Base-by-base conservation (phyloP, 306 rosid species). In the Pyrus communis region DNA sequence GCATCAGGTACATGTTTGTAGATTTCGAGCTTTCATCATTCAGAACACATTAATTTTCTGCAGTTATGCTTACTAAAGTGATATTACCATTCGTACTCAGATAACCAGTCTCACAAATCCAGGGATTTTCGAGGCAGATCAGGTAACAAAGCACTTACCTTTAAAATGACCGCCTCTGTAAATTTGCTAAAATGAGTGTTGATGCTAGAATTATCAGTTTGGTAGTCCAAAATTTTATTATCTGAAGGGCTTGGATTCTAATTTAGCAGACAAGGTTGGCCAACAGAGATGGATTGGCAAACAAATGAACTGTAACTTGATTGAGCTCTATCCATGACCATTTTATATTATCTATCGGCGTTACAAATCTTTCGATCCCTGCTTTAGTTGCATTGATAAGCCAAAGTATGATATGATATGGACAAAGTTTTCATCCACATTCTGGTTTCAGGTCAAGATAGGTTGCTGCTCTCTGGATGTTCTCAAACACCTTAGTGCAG, bases 401-500 rank as follows among this genome's bases (percentile, higher is more conserved):
- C 33, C 33, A 30, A 30, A 30, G 5, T 30, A 30, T 30, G 33
- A 49, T 14, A 15, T 49, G 55, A 49, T 49, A 49, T 4, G 19
- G 54, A 49, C 2, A 15, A 14, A 5, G 55, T 8, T 57, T 76
- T 77, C 4, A 42, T 66, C 64, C 27, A 58, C 35, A 43, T 81
- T 14, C 79, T 79, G 45, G 63, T 84, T 84, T 82, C 92, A 92
- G 99, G 96, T 93, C 81, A 95, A 86, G 85, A 84, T 95, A 82
- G 90, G 91, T 79, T 92, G 96, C 87, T 89, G 97, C 83, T 88
- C 93, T 9, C 85, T 87, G 77, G 99, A 95, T 84, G 83, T 95
- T 78, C 91, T 95, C 81, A 95, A 91, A 89, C 97, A 95, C 75
- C 82, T 92, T 15, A 92, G 98, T 17, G 97, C 93, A 74, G 98